Evolutionary conservation across 1,139 yeast genomes (phyloP).

Genomic region (Yamadazyma friedrichii): DNA sequence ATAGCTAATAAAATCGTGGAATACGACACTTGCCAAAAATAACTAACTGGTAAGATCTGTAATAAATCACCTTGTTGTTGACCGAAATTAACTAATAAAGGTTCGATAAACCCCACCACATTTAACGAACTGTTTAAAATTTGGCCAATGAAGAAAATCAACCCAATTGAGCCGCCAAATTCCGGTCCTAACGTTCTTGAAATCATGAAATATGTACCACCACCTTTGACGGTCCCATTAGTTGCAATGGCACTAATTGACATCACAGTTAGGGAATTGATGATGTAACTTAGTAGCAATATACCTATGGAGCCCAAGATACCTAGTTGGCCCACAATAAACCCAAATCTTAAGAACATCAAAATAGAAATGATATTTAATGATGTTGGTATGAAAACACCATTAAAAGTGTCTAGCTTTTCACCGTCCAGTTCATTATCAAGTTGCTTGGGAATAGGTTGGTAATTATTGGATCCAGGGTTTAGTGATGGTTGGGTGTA

Average conservation of each 20-base stretch:
- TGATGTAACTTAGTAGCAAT: slow-evolving; percentile 59
- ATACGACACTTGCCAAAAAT: slow-evolving; percentile 57
- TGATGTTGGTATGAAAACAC: slow-evolving; percentile 77
- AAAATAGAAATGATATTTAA: slow-evolving; percentile 74
- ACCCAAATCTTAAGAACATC: slow-evolving; percentile 80
- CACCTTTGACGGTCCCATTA: slow-evolving; percentile 80
- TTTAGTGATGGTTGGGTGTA: background rate
- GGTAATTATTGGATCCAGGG: no score
- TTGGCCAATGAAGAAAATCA: slow-evolving; percentile 76
- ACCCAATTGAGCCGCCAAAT: slow-evolving; percentile 81
- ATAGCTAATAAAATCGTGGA: slow-evolving; percentile 63
- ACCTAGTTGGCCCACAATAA: slow-evolving; percentile 78
- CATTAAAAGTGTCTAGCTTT: slow-evolving; percentile 74
- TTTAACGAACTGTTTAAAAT: slow-evolving; percentile 73
- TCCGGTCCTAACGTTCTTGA: slow-evolving; percentile 79
- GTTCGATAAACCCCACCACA: slow-evolving; percentile 79
- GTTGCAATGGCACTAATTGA: slow-evolving; percentile 80
- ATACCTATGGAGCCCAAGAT: slow-evolving; percentile 59
- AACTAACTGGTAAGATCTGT: slow-evolving; percentile 51
- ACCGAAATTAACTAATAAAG: slow-evolving; percentile 67
- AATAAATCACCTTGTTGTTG: slow-evolving; percentile 53
- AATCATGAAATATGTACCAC: slow-evolving; percentile 84
- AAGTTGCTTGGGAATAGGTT: background rate
- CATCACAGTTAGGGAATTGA: slow-evolving; percentile 66
- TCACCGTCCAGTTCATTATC: background rate